A percentile compares a stretch with the other conserved stretches of the same genome.
These are phyloP conservation scores for Fusarium nisikadoi DNA, from an alignment of 2,329 filamentous ascomycete genomes.

Conservation along the genomic window DNA sequence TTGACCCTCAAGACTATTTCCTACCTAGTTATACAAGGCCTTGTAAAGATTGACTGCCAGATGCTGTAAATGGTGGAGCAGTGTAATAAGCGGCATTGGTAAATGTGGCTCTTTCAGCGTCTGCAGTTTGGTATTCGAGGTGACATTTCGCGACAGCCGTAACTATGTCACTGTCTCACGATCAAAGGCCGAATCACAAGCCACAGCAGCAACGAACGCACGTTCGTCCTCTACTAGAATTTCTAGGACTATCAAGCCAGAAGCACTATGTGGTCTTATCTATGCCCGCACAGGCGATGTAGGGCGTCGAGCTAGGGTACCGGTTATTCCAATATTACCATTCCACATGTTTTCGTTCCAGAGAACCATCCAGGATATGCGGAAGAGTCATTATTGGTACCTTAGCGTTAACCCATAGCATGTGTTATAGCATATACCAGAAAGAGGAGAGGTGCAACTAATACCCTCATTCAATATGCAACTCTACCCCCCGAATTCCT, in stretches of 20 bases:
- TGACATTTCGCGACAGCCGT: conserved; percentile 5
- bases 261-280: background rate
- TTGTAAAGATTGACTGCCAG: background rate
- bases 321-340: too few species aligned
- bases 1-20: background rate
- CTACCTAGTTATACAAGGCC: background rate
- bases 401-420: background rate
- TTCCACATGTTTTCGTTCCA: background rate
- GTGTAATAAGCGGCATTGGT: conserved; percentile 2
- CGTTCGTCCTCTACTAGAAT: background rate
- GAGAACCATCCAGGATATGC: background rate
- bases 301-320: background rate
- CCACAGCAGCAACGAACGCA: conserved; percentile 10
- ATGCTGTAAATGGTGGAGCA: background rate
- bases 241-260: background rate
- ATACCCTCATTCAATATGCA: background rate
- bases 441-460: background rate
- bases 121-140: conserved; percentile 1
- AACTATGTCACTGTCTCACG: conserved; percentile 2
- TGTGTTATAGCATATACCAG: background rate
- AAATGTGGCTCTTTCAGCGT: background rate
- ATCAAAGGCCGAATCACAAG: conserved; percentile 3
- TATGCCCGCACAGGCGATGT: background rate
- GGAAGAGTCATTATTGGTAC: background rate
- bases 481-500: background rate